phyloP scores from a whole-genome alignment of 495 filamentous ascomycete species.

The Letharia columbiana region DNA sequence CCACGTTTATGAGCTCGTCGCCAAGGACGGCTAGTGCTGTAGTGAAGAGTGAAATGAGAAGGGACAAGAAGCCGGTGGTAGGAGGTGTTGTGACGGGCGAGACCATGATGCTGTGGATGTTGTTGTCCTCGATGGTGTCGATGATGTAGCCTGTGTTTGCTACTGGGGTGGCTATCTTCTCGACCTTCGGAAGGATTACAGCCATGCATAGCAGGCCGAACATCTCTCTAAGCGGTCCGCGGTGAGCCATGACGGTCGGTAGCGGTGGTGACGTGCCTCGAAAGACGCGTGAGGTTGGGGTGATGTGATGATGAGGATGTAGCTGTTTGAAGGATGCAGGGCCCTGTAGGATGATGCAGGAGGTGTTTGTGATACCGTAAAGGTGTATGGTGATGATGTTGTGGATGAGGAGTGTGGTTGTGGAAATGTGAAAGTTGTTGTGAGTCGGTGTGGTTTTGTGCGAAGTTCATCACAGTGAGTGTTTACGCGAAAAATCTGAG shows the following conservation, averaged over 20 bases:
- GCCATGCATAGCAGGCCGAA: not conserved
- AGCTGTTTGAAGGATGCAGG: not conserved
- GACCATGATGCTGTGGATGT: not conserved
- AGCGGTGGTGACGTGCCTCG: not conserved
- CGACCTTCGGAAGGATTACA: not conserved
- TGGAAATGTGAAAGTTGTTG: not conserved
- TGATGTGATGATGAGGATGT: not conserved
- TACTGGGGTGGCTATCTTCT: accelerated
- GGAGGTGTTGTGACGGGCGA: not conserved
- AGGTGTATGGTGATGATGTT: not conserved
- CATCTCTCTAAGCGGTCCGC: not conserved
- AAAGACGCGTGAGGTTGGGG: not conserved
- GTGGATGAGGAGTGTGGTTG: not conserved
- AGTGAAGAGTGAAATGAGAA: not conserved
- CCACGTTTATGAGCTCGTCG: not conserved
- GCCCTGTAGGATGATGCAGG: not conserved
- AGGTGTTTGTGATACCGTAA: not conserved
- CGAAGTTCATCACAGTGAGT: not conserved
- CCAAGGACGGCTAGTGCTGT: not conserved
- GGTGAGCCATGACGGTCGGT: not conserved
- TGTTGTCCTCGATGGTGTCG: not conserved
- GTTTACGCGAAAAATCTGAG: no score
- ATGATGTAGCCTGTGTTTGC: not conserved
- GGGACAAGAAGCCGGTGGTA: not conserved
- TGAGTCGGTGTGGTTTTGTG: not conserved